Conservation (phyloP, 2,329 filamentous ascomycete genomes). For the Allantophomopsis lycopodina region DNA sequence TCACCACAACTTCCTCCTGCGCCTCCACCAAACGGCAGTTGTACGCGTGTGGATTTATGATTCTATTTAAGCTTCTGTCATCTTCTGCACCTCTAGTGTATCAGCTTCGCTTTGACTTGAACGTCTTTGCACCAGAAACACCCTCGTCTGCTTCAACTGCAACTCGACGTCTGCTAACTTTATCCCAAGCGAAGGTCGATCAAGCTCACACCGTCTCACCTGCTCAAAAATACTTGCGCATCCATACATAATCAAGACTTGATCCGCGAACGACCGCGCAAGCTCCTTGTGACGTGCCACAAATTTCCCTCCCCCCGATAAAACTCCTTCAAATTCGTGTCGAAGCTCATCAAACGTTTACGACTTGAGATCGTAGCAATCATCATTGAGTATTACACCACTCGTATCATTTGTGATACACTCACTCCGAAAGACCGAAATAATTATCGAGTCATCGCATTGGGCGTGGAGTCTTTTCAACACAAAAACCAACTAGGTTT, state of each 20-base stretch:
- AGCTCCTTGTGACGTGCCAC: constrained; percentile 4
- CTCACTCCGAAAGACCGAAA: not conserved
- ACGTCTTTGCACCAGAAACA: not conserved
- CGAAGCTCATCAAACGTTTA: not conserved
- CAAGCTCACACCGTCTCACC: constrained; percentile 11
- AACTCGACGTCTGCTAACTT: constrained; percentile 9
- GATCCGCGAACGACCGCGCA: constrained; percentile 4
- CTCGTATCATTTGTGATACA: not conserved
- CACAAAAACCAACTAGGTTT: not conserved
- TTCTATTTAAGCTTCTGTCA: constrained; percentile 15
- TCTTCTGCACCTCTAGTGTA: constrained; percentile 13
- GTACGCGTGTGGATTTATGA: not conserved
- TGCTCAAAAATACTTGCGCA: constrained; percentile 7
- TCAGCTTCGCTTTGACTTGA: constrained; percentile 8
- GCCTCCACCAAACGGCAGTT: not conserved
- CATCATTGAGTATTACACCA: not conserved
- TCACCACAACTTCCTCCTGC: not conserved
- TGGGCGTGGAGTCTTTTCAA: not conserved
- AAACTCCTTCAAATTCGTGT: not conserved
- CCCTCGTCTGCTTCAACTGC: not conserved
- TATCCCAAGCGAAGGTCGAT: constrained; percentile 13
- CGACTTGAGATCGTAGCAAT: not conserved
- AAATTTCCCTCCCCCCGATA: constrained; percentile 1
- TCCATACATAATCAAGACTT: constrained; percentile 1
- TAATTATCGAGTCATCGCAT: constrained; percentile 4